Percentiles rank a stretch among this genome's conserved stretches.
These are phyloP conservation scores for Yamadazyma triangularis DNA, from an alignment of 1,139 yeast genomes.

Conservation along the genomic window DNA sequence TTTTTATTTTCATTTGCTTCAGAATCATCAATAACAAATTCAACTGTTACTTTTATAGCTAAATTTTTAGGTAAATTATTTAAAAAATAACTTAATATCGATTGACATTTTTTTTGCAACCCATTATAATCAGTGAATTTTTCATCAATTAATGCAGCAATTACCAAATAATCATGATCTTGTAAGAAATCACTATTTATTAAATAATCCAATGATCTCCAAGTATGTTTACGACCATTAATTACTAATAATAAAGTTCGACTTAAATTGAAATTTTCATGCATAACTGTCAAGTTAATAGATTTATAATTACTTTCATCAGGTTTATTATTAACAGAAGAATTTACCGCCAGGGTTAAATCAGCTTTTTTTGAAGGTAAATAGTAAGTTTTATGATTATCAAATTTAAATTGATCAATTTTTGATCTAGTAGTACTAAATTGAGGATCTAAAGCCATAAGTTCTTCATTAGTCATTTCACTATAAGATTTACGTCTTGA, in stretches of 20 bases:
- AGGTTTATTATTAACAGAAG: slow-evolving; percentile 3
- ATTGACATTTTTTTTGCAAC: slow-evolving; percentile 36
- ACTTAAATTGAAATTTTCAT: slow-evolving; percentile 20
- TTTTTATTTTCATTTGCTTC: slow-evolving; percentile 6
- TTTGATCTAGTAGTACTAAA: slow-evolving; percentile 33
- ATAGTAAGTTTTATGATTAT: slow-evolving; percentile 34
- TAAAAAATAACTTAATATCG: slow-evolving; percentile 37
- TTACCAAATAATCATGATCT: slow-evolving; percentile 37
- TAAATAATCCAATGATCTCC: slow-evolving; percentile 41
- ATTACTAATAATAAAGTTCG: slow-evolving; percentile 36
- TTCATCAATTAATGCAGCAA: slow-evolving; percentile 35
- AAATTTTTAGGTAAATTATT: slow-evolving; percentile 23
- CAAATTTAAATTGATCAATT: slow-evolving; percentile 38
- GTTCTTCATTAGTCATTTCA: slow-evolving; percentile 62
- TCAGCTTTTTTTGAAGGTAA: slow-evolving; percentile 20
- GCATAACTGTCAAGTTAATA: slow-evolving; percentile 36
- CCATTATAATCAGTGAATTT: slow-evolving; percentile 4
- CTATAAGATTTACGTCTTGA: slow-evolving; percentile 50
- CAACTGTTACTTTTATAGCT: slow-evolving; percentile 49
- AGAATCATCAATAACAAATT: slow-evolving; percentile 37
- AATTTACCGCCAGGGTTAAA: neutral
- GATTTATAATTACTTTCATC: slow-evolving; percentile 28
- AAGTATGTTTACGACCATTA: slow-evolving; percentile 42
- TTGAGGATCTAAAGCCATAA: slow-evolving; percentile 57
- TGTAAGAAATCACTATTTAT: slow-evolving; percentile 20